Evolutionary conservation across 1,284 basidiomycete genomes (phyloP), one percentile per base, ranked within the genome.

Genomic region (Xerocomus amazonicus): DNA sequence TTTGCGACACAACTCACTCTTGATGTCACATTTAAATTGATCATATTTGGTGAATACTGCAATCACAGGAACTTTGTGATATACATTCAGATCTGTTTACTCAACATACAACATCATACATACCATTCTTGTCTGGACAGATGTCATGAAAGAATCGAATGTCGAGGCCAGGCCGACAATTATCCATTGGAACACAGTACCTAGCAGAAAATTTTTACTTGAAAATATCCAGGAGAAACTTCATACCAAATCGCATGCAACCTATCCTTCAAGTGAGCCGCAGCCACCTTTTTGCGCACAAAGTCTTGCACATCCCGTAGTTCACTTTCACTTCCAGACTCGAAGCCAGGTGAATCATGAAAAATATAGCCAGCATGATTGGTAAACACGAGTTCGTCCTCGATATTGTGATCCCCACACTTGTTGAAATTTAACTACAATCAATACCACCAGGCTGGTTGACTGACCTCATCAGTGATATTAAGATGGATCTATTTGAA

Each of bases 11-110:
- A 51, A 1, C 19, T 50, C 32, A 1, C 32, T 42, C 34, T 28
- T 29, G 29, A 34, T 17, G 7, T 51, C 40, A 6, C 29, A 8
- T 7, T 17, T 51, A 40, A 51, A 51, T 29, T 51, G 50, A 14
- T 51, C 47, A 42, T 34, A 51, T 27, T 51, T 51, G 28, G 49
- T 52, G 33, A 52, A 52, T 12, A 52, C 49, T 4, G 50, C 42
- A 36, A 52, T 33, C 17, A 46, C 29, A n/a, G 36, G 36, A 16
- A 46, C 45, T 46, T 23, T 23, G 19, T 23, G 19, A 23, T 23
- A 23, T 23, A 23, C 19, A 23, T 23, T 23, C 19, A 23, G 19
- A 23, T 23, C 19, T 23, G 4, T 23, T 23, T 23, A 23, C 19
- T 4, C 19, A 23, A 23, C 19, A 23, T 23, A 23, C 19, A 23